Evolutionary conservation across 2,329 filamentous ascomycete species (phyloP).

Genomic region (Emergomyces orientalis): DNA sequence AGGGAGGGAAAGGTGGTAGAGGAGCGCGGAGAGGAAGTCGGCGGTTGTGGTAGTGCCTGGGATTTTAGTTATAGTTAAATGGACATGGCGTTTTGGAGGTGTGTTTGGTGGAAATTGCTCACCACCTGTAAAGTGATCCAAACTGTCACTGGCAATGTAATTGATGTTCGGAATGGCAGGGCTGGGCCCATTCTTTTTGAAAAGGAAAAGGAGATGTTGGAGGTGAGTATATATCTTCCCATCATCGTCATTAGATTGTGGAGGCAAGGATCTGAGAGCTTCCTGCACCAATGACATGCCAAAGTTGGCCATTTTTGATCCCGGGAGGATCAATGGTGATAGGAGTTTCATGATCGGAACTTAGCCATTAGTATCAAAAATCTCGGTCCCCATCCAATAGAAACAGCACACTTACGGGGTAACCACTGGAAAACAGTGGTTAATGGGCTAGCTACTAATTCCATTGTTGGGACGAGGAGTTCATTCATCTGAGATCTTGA

Average conservation of each 20-base stretch:
- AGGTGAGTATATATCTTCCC: constrained; percentile 11
- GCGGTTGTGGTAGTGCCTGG: constrained; percentile 13
- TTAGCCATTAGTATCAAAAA: neutral
- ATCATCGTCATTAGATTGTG: neutral
- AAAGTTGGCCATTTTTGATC: constrained; percentile 10
- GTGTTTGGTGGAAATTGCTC: neutral
- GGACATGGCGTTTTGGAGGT: neutral
- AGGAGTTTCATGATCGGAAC: neutral
- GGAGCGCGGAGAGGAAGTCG: constrained; percentile 13
- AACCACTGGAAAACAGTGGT: constrained; percentile 11
- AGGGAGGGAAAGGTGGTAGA: constrained; percentile 16
- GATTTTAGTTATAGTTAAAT: neutral
- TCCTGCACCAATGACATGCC: constrained; percentile 13
- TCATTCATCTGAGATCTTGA: constrained; percentile 12
- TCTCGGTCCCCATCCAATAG: neutral
- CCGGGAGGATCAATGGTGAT: constrained; percentile 2
- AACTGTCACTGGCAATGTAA: constrained; percentile 17
- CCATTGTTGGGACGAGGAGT: constrained; percentile 6
- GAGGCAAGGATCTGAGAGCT: neutral
- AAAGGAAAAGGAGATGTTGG: constrained; percentile 11
- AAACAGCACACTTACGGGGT: constrained; percentile 12
- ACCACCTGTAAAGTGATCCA: constrained; percentile 17
- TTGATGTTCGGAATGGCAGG: constrained; percentile 11
- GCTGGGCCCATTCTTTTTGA: constrained; percentile 12
- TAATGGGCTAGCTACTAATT: constrained; percentile 3